These are phyloP conservation scores for Vinca major DNA, from an alignment of 305 asterid species.

Conservation along the genomic window DNA sequence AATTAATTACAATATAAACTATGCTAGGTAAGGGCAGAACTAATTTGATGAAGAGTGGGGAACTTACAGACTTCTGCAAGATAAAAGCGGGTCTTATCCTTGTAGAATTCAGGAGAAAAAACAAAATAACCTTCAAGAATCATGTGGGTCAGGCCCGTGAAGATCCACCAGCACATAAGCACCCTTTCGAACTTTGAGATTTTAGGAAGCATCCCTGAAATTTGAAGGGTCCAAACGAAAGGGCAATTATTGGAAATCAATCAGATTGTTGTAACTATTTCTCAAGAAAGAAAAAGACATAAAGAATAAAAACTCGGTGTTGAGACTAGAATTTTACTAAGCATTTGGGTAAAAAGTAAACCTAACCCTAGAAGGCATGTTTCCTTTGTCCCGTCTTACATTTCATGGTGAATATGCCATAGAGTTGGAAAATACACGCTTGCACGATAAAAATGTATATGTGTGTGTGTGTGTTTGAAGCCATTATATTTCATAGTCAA, in stretches of 20 bases:
- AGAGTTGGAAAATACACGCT: not conserved
- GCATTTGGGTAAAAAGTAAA: too few relatives aligned
- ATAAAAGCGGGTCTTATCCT: constrained; percentile 46
- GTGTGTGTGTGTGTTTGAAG: not conserved
- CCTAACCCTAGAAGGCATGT: not conserved
- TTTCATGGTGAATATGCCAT: not conserved
- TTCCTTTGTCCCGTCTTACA: not conserved
- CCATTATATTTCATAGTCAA: not conserved
- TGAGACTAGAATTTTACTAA: not conserved
- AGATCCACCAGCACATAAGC: constrained; percentile 84
- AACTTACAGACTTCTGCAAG: constrained; percentile 84
- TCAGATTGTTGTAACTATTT: not conserved
- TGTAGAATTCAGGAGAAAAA: constrained; percentile 68
- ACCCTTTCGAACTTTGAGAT: constrained; percentile 50
- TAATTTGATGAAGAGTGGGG: constrained; percentile 1
- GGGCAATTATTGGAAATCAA: not conserved
- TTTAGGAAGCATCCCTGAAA: constrained; percentile 47
- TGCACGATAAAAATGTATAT: not conserved
- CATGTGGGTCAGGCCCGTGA: constrained; percentile 74
- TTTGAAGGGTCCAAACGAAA: not conserved
- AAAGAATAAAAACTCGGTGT: too few relatives aligned
- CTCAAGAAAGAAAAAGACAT: too few relatives aligned
- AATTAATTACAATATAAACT: constrained; percentile 2
- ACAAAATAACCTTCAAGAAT: constrained; percentile 71
- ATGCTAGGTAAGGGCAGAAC: not conserved